Evolutionary conservation across 2,329 filamentous ascomycete genomes (phyloP), one percentile per base, ranked within the genome.

Genomic region (Phialophora tarda): DNA sequence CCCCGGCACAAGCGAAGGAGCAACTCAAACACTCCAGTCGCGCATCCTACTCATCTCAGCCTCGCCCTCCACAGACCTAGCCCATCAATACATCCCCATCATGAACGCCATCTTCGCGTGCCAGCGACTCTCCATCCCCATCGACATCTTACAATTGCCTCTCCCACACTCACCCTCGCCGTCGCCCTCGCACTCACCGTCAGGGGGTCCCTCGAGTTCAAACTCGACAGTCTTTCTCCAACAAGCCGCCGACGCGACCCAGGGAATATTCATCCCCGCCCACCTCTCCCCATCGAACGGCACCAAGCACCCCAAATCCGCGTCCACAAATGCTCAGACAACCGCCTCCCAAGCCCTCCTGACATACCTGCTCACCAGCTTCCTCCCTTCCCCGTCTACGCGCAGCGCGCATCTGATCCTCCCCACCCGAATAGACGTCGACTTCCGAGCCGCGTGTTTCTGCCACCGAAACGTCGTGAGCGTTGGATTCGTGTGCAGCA

Each of bases 91-190:
- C 81, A 99, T 99, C 63, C 91, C 94, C 0, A 95, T 96, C 72
- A 99, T 99, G 95, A 99, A 99, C 80, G 88, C 90, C 73, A 96
- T 98, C 68, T 99, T 99, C 79, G 95, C 95, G 2, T 95, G 94
- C 66, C 91, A 96, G 74, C 89, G 94, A 70, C 86, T 93, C 63
- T 87, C 88, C 73, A 92, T 99, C 70, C 91, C 93, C 26, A 93
- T 99, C 74, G 95, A 99, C 77, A 94, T 97, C 38, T 86, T 96
- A 67, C 91, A 96, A 71, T 84, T 99, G 7, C 69, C 70, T 57
- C 59, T 73, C 17, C 69, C 38, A n/a, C 38, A 8, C 38, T n/a
- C 38, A n/a, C 14, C 14, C 17, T n/a, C 14, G 17, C 14, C 14
- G 5, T n/a, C 14, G 21, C 4, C 69, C 28, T 21, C 44, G 21